phyloP scores from a whole-genome alignment of 2,329 filamentous ascomycete genomes.

The Sporothrix variecibatus region DNA sequence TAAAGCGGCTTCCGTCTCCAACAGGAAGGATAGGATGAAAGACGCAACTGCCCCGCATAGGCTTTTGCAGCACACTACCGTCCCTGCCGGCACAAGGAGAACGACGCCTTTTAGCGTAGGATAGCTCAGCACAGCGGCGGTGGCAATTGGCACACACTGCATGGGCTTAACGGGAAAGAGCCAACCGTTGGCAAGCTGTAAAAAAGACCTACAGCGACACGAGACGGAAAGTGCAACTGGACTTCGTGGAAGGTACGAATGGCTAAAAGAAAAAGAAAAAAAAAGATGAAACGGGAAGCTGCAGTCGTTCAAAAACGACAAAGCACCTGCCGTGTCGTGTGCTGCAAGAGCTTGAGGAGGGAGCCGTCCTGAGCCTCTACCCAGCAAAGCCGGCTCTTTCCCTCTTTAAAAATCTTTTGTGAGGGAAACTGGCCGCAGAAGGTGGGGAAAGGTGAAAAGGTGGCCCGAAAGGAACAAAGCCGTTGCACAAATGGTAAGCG shows the following conservation, averaged over 20 bases:
- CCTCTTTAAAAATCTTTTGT: too few relatives aligned
- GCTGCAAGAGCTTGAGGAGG: not conserved
- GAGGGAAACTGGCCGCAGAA: not conserved
- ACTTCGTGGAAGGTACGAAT: not conserved
- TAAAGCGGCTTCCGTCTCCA: not conserved
- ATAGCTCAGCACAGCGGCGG: not conserved
- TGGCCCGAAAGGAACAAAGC: not conserved
- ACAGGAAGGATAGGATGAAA: not conserved
- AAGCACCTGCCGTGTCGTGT: not conserved
- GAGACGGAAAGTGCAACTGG: not conserved
- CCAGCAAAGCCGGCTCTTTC: too few relatives aligned
- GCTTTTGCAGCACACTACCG: not conserved
- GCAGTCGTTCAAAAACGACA: not conserved
- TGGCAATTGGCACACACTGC: not conserved
- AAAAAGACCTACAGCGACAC: not conserved
- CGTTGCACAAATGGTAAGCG: not conserved
- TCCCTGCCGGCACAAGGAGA: too few relatives aligned
- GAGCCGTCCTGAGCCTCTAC: too few relatives aligned
- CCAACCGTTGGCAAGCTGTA: not conserved
- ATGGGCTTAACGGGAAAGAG: not conserved
- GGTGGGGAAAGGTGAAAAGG: not conserved
- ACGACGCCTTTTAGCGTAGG: not conserved
- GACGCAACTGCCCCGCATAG: conserved; percentile 9
- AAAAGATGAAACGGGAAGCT: not conserved
- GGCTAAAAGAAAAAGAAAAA: not conserved